Conservation (phyloP, 2,329 filamentous ascomycete genomes). For the Aspergillus versicolor region DNA sequence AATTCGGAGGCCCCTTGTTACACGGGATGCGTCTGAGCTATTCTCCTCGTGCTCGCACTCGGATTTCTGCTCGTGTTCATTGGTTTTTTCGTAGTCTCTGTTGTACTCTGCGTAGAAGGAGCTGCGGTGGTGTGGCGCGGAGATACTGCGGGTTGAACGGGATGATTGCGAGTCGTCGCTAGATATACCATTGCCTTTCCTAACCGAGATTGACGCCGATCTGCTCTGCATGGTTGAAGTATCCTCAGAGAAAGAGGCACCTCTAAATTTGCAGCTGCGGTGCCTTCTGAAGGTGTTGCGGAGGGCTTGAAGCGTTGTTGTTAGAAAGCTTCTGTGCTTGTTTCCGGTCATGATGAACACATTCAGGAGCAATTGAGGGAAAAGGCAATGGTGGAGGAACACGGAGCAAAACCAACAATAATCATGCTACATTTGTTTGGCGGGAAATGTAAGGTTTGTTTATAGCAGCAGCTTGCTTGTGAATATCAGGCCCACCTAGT, state of each 20-base stretch:
- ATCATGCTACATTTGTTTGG: background rate
- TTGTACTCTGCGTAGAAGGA: background rate
- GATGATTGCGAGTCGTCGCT: background rate
- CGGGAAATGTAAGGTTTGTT: background rate
- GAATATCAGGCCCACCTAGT: background rate
- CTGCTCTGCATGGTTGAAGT: background rate
- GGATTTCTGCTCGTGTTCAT: background rate
- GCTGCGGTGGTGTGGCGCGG: background rate
- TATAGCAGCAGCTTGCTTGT: background rate
- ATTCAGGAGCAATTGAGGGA: background rate
- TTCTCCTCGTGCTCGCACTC: background rate
- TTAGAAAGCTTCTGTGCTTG: constrained; percentile 17
- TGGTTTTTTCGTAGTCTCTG: background rate
- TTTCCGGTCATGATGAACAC: constrained; percentile 14
- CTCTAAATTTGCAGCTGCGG: background rate
- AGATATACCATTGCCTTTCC: background rate
- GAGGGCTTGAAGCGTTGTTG: constrained; percentile 20
- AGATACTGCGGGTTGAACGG: background rate
- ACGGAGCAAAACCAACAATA: background rate
- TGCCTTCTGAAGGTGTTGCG: constrained; percentile 18
- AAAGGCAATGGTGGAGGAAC: background rate
- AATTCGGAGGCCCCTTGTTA: background rate
- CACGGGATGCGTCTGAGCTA: background rate
- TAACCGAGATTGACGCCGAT: background rate
- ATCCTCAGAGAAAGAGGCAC: background rate